phyloP scores from a whole-genome alignment of 345 rosid species.

The Chamaenerion angustifolium region DNA sequence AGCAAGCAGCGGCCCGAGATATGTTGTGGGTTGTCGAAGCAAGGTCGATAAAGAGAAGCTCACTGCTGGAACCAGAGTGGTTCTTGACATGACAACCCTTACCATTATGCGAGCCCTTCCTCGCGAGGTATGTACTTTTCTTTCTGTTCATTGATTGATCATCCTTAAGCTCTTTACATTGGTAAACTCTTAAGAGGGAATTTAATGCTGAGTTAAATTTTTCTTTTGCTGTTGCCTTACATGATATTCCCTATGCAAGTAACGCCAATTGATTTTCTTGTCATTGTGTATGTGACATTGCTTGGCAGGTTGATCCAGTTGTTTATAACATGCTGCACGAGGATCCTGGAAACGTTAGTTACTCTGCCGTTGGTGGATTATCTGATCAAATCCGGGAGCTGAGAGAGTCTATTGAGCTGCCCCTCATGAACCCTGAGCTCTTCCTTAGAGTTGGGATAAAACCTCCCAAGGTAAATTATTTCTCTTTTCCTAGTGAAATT shows the following conservation, averaged over 20 bases:
- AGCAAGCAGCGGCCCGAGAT: conserved; percentile 91
- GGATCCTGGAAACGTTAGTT: conserved; percentile 93
- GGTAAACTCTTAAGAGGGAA: neutral
- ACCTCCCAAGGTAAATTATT: conserved; percentile 71
- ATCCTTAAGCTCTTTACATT: neutral
- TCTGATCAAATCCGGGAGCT: conserved; percentile 90
- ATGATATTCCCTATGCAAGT: no score
- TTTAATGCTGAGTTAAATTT: neutral
- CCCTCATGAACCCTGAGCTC: conserved; percentile 95
- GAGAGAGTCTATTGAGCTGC: conserved; percentile 91
- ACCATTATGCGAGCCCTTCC: conserved; percentile 83
- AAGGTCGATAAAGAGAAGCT: conserved; percentile 88
- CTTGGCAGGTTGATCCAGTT: conserved; percentile 89
- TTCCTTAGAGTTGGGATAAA: conserved; percentile 88
- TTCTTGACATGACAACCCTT: conserved; percentile 57
- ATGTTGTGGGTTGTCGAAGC: conserved; percentile 96
- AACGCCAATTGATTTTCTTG: no score
- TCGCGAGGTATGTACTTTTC: conserved; percentile 35
- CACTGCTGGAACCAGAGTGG: conserved; percentile 83
- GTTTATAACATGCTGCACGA: conserved; percentile 96
- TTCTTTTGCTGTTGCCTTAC: no score
- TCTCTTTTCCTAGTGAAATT: neutral
- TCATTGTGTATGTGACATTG: conserved; percentile 10
- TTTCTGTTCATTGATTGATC: neutral
- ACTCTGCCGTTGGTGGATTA: conserved; percentile 93